phyloP scores from a whole-genome alignment of 2,329 filamentous ascomycete species.

The Stemphylium lycopersici region DNA sequence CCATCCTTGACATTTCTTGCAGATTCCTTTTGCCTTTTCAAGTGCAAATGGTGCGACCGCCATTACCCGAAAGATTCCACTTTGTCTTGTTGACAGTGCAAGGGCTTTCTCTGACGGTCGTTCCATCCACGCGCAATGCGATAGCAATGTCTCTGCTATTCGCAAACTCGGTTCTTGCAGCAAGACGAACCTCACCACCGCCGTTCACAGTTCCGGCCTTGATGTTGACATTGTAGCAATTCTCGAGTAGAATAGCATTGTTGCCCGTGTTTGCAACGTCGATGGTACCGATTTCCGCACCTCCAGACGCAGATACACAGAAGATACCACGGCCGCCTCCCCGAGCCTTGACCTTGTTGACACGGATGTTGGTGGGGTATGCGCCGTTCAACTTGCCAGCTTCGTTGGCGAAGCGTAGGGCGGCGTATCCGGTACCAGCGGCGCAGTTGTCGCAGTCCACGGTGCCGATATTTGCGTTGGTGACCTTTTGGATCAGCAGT shows the following conservation, averaged over 20 bases:
- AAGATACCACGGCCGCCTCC: slow-evolving; percentile 64
- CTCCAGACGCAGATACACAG: slow-evolving; percentile 63
- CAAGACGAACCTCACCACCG: slow-evolving; percentile 62
- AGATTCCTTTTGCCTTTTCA: neutral
- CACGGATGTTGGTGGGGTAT: slow-evolving; percentile 60
- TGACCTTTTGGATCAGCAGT: slow-evolving; percentile 61
- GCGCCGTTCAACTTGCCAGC: slow-evolving; percentile 59
- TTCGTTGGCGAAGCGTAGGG: slow-evolving; percentile 63
- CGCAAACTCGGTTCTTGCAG: slow-evolving; percentile 61
- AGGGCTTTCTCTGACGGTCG: slow-evolving; percentile 59
- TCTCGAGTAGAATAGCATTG: slow-evolving; percentile 65
- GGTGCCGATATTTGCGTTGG: slow-evolving; percentile 59
- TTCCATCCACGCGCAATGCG: slow-evolving; percentile 57
- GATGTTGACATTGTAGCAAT: slow-evolving; percentile 64
- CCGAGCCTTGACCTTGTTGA: slow-evolving; percentile 62
- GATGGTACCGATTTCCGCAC: slow-evolving; percentile 56
- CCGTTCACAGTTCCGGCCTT: slow-evolving; percentile 59
- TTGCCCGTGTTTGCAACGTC: slow-evolving; percentile 62
- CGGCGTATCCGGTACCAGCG: slow-evolving; percentile 61
- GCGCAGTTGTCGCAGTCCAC: slow-evolving; percentile 64
- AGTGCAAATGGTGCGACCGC: slow-evolving; percentile 28
- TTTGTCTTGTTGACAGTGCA: slow-evolving; percentile 60
- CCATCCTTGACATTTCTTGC: no score
- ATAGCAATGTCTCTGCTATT: slow-evolving; percentile 61
- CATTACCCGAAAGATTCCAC: slow-evolving; percentile 58